Evolutionary conservation across 495 filamentous ascomycete species (phyloP), one percentile per base, ranked within the genome.

Genomic region (Sabuloglossum arenarium): DNA sequence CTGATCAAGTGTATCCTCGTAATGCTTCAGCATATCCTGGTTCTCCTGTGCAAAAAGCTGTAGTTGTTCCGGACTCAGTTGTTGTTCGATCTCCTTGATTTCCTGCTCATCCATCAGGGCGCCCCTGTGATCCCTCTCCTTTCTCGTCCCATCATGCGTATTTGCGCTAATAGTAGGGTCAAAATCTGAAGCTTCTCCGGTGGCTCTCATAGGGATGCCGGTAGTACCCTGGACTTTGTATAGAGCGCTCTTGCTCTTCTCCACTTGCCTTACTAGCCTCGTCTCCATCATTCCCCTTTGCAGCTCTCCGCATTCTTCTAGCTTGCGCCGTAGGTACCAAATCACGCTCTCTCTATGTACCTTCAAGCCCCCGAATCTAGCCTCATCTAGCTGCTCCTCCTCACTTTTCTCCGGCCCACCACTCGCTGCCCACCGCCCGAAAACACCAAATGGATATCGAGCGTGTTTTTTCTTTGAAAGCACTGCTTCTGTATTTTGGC

Each of bases 41-140:
- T 99, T 97, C 67, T 96, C 89, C 67, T 85, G 78, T 39, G 86
- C 89, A 69, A 99, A 96, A 60, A 96, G 73, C 67, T 95, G 90
- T 55, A 88, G 67, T 66, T 97, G 89, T 60, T 94, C 87, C 50
- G 78, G 75, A 21, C 79, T 83, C 58, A 97, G 69, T 58, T 84
- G 74, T 30, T 75, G 68, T 58, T 81, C 74, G 23, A 76, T 77
- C 16, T 68, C 68, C 34, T 69, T 67, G 58, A 72, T 64, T 53
- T 78, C 69, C 34, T 68, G 65, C 53, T 75, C 69, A 24, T 62
- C 58, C 24, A 30, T 6, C 16, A 46, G 19, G 11, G 57, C 43
- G 23, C 57, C 47, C 50, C 60, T 59, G 16, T 54, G 59, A 24
- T 52, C 51, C 45, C 55, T 9, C 30, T 50, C 37, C 39, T 45